Evolutionary conservation across 2,329 filamentous ascomycete species (phyloP), one percentile per base, ranked within the genome.

Genomic region (Xylariaceae sp.): DNA sequence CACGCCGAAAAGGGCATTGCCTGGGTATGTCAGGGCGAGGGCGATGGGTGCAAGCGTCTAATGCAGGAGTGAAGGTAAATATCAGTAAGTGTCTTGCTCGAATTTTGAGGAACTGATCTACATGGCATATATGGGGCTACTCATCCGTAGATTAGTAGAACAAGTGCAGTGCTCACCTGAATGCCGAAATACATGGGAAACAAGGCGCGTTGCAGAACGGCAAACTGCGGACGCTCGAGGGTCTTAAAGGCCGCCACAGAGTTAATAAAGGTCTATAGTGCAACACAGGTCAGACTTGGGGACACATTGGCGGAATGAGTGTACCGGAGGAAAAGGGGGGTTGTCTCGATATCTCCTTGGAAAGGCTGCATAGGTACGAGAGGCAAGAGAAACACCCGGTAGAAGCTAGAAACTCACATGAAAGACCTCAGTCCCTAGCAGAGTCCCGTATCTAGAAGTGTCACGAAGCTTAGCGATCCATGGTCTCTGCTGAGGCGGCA

Each of bases 121-220:
- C n/a, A n/a, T n/a, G n/a, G n/a, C n/a, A n/a, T n/a, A n/a, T n/a
- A n/a, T n/a, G n/a, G n/a, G n/a, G n/a, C n/a, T n/a, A n/a, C n/a
- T n/a, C n/a, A n/a, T n/a, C n/a, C n/a, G n/a, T n/a, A n/a, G n/a
- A n/a, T n/a, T n/a, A n/a, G n/a, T n/a, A n/a, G n/a, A n/a, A n/a
- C n/a, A n/a, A n/a, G n/a, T n/a, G n/a, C n/a, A n/a, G n/a, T n/a
- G n/a, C n/a, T n/a, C n/a, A n/a, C n/a, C 63, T 96, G 90, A 37
- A 96, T 65, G 29, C 75, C 68, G 58, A 96, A 96, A 68, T 94
- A 98, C 50, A 86, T 71, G 21, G 87, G 87, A 64, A 95, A 94
- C 33, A 89, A 75, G 43, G 76, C 76, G 45, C 77, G 72, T 61
- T 95, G 90, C 19, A 95, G 73, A 13, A 77, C 70, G 17, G 81